These are phyloP conservation scores for Citrullus mucosospermus DNA, from an alignment of 306 rosid species.

Conservation along the genomic window DNA sequence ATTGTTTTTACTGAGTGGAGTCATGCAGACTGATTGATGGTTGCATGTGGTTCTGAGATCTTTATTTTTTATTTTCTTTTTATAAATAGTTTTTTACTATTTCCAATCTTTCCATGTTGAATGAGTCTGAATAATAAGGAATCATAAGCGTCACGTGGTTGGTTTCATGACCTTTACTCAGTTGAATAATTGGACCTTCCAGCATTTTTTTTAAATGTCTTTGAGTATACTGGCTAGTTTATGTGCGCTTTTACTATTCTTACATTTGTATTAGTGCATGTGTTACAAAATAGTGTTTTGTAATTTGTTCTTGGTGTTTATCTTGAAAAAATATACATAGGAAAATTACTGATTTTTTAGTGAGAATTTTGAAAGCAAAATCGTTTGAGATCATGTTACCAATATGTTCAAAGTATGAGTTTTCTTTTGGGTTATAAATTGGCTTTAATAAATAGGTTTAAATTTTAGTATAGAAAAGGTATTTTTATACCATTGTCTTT, in stretches of 20 bases:
- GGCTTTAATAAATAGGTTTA: not conserved
- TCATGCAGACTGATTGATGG: not conserved
- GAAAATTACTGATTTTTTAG: not conserved
- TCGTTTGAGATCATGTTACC: not conserved
- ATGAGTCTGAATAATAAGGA: not conserved
- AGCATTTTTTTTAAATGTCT: not conserved
- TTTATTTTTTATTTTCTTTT: not conserved
- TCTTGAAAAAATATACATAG: not conserved
- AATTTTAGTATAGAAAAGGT: not conserved
- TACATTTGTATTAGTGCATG: not conserved
- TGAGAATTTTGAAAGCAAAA: not conserved
- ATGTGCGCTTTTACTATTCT: not conserved
- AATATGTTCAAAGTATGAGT: not conserved
- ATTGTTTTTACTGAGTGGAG: not conserved
- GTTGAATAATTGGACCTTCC: not conserved
- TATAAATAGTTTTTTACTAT: not conserved
- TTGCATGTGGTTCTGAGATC: not conserved
- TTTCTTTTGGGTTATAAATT: not conserved
- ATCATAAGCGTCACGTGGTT: not conserved
- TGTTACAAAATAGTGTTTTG: not conserved
- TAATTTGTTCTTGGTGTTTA: not conserved
- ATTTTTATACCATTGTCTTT: not conserved
- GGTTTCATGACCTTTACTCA: not conserved
- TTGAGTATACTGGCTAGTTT: not conserved
- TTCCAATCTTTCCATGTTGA: not conserved